Conservation (phyloP, 305 asterid species). For the Stenogyne calaminthoides region DNA sequence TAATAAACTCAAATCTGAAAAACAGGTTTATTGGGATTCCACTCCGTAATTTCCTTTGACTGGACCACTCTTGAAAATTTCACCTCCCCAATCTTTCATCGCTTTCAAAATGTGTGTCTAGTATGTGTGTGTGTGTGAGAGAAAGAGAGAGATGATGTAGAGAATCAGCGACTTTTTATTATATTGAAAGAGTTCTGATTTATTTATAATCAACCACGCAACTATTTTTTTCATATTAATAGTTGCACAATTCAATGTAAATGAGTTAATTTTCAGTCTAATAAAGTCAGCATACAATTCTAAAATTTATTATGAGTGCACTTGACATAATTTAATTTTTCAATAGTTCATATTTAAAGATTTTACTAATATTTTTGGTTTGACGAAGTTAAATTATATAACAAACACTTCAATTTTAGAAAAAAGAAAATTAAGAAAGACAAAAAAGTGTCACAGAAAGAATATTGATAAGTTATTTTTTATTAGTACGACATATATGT, state of each 20-base stretch:
- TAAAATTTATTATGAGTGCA: too few relatives aligned
- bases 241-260: too few relatives aligned
- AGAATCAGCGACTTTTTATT: too few relatives aligned
- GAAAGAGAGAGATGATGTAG: too few relatives aligned
- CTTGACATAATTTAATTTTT: too few relatives aligned
- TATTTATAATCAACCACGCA: too few relatives aligned
- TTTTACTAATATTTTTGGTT: not conserved
- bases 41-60: slow-evolving; percentile 31
- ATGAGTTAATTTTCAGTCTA: too few relatives aligned
- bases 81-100: slow-evolving; percentile 23
- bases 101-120: slow-evolving; percentile 7
- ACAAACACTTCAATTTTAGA: not conserved
- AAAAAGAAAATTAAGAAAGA: not conserved
- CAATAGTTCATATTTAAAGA: too few relatives aligned
- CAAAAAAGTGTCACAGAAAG: slow-evolving; percentile 6
- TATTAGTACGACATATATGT: not conserved
- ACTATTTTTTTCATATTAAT: too few relatives aligned
- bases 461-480: not conserved
- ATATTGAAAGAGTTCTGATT: too few relatives aligned
- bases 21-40: slow-evolving; percentile 36
- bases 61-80: slow-evolving; percentile 35
- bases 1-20: not conserved
- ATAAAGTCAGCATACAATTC: too few relatives aligned
- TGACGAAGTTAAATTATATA: not conserved
- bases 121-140: not conserved